Percentiles rank a stretch among this genome's conserved stretches.
phyloP scores from a whole-genome alignment of 345 rosid species.

The Mallotus nudiflorus region DNA sequence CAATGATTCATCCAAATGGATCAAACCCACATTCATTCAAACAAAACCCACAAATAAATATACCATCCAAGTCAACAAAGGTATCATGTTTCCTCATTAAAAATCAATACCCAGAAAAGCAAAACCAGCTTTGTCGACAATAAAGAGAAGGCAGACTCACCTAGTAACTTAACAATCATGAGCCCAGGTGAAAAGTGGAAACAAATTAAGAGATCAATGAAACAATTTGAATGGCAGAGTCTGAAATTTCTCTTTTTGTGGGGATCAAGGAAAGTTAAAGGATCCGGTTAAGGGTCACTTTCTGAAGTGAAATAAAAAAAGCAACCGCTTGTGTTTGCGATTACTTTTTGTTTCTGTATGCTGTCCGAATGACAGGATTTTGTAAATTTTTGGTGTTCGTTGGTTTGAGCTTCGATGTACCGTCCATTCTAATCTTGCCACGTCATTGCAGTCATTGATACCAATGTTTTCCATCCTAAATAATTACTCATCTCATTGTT shows the following conservation, averaged over 20 bases:
- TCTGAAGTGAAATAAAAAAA: neutral
- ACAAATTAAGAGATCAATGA: neutral
- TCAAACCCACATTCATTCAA: no score
- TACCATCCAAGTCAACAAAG: neutral
- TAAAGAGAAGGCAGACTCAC: neutral
- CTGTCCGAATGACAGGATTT: no score
- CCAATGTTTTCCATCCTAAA: no score
- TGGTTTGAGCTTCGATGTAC: neutral
- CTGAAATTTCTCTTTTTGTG: neutral
- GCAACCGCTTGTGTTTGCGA: no score
- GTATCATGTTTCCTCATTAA: neutral
- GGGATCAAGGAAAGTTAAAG: neutral
- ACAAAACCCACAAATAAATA: neutral
- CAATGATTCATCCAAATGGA: no score
- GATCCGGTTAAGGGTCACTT: neutral
- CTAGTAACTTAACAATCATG: conserved; percentile 2
- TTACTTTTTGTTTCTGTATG: no score
- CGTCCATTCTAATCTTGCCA: neutral
- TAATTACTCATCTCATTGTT: no score
- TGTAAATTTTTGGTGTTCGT: no score
- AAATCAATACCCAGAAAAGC: neutral
- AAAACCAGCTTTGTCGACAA: neutral
- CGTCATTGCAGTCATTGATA: neutral
- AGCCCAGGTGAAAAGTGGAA: neutral
- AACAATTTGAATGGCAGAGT: neutral